Evolutionary conservation across 1,139 yeast genomes (phyloP).

Genomic region (Casaregolazyma lundiana): DNA sequence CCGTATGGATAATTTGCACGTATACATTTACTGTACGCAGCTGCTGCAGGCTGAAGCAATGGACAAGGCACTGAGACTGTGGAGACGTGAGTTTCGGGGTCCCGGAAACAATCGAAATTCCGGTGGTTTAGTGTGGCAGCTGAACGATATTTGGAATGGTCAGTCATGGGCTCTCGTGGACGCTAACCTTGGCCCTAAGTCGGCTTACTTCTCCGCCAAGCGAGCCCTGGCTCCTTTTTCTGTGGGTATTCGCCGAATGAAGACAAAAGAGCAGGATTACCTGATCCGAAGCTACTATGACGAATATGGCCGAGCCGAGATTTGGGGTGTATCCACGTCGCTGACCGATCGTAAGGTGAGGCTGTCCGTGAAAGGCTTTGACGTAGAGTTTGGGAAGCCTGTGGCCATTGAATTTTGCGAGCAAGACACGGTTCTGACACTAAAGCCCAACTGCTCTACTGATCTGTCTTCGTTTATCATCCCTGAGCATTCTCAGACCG

Average conservation of each 20-base stretch:
- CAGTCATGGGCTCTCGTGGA: conserved; percentile 46
- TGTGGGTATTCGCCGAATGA: too few relatives aligned
- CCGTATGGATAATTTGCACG: conserved; percentile 33
- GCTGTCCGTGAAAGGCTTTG: conserved; percentile 31
- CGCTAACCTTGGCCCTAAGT: conserved; percentile 39
- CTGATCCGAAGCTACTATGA: conserved; percentile 15
- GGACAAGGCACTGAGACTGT: conserved; percentile 38
- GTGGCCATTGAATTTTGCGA: conserved; percentile 13
- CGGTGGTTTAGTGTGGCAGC: conserved; percentile 47
- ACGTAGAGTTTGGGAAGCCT: conserved; percentile 32
- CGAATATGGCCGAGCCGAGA: conserved; percentile 26
- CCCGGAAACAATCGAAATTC: conserved; percentile 34
- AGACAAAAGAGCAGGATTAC: conserved; percentile 13
- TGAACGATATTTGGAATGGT: conserved; percentile 49
- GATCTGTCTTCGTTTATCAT: conserved; percentile 25
- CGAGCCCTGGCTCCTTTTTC: conserved; percentile 38
- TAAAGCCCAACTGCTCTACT: conserved; percentile 33
- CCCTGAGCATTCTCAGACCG: conserved; percentile 13
- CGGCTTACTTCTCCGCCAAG: conserved; percentile 44
- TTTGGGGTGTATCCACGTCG: conserved; percentile 40
- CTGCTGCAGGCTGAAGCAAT: conserved; percentile 46
- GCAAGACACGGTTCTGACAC: conserved; percentile 17
- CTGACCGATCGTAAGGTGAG: conserved; percentile 21
- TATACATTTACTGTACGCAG: conserved; percentile 45
- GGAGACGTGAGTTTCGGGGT: conserved; percentile 44